Percentiles rank a stretch among this genome's conserved stretches.
phyloP scores from a whole-genome alignment of 192 early-diverging fungal species.

The Coemansia sp. region DNA sequence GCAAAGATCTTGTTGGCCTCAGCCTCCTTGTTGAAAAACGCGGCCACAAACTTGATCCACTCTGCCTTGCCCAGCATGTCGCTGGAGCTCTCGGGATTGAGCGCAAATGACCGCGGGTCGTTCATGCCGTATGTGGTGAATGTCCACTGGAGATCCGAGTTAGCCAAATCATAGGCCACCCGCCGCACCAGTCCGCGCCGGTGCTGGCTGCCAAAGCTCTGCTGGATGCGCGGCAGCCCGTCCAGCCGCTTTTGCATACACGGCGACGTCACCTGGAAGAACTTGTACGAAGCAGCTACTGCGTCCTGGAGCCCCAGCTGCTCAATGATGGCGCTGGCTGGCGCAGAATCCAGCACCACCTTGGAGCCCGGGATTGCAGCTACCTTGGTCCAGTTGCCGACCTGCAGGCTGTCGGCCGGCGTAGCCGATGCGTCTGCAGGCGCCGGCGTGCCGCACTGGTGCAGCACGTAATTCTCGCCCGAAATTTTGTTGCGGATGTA shows the following conservation, averaged over 20 bases:
- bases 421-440: constrained; percentile 48
- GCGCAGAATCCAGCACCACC: constrained; percentile 39
- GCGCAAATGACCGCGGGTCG: constrained; percentile 35
- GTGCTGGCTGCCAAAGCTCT: constrained; percentile 24
- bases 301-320: constrained; percentile 25
- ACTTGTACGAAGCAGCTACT: constrained; percentile 40
- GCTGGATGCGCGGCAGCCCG: constrained; percentile 29
- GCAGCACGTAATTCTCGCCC: constrained; percentile 60
- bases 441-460: constrained; percentile 65
- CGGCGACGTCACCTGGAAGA: constrained; percentile 39
- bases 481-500: constrained; percentile 55
- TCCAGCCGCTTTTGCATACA: constrained; percentile 55
- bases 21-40: constrained; percentile 40
- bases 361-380: constrained; percentile 32
- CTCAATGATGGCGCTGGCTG: constrained; percentile 47
- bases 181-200: constrained; percentile 17
- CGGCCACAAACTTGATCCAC: constrained; percentile 44
- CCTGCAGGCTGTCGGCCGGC: constrained; percentile 28
- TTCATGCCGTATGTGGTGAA: constrained; percentile 53
- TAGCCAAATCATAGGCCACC: constrained; percentile 43
- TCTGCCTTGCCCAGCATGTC: constrained; percentile 46
- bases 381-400: constrained; percentile 50
- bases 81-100: constrained; percentile 31
- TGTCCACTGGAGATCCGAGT: constrained; percentile 52
- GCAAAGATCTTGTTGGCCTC: constrained; percentile 37